A percentile compares a stretch with the other conserved stretches of the same genome.
Evolutionary conservation across 208 protist genomes (phyloP).

Genomic region (Leptomonas seymouri): DNA sequence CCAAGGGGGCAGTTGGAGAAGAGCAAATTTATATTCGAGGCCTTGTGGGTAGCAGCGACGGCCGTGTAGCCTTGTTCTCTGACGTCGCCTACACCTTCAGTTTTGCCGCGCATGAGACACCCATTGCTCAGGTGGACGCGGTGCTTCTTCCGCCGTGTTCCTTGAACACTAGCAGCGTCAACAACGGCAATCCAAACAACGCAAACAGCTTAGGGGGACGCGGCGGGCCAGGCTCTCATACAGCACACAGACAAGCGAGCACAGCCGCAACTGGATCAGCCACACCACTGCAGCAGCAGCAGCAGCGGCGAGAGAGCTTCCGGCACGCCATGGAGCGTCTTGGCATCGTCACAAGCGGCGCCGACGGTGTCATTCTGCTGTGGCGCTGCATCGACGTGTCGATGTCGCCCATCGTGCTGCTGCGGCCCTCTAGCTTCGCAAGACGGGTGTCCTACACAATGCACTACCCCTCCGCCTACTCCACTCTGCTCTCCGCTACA

Average conservation of each 20-base stretch:
- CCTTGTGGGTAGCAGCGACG: slow-evolving; percentile 71
- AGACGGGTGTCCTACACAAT: slow-evolving; percentile 35
- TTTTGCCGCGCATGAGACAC: slow-evolving; percentile 71
- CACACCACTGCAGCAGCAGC: background rate
- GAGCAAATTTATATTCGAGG: slow-evolving; percentile 58
- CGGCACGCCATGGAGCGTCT: slow-evolving; percentile 43
- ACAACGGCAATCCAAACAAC: background rate
- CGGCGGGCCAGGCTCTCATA: background rate
- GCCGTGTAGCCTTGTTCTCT: slow-evolving; percentile 79
- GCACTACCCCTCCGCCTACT: slow-evolving; percentile 32
- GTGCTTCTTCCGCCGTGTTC: slow-evolving; percentile 39
- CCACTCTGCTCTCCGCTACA: slow-evolving; percentile 18
- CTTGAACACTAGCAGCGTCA: background rate
- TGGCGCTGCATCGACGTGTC: slow-evolving; percentile 42
- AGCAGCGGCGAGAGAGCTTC: slow-evolving; percentile 9
- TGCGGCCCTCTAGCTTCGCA: slow-evolving; percentile 27
- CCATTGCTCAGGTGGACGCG: slow-evolving; percentile 53
- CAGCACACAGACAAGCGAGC: background rate
- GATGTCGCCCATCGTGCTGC: slow-evolving; percentile 37
- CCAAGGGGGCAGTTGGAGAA: background rate
- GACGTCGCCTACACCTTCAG: slow-evolving; percentile 69
- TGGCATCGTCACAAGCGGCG: slow-evolving; percentile 65
- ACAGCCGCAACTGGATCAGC: background rate
- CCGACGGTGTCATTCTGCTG: slow-evolving; percentile 58
- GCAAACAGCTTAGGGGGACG: background rate